These are phyloP conservation scores for Passalora sequoiae DNA, from an alignment of 2,329 filamentous ascomycete species.

Conservation along the genomic window DNA sequence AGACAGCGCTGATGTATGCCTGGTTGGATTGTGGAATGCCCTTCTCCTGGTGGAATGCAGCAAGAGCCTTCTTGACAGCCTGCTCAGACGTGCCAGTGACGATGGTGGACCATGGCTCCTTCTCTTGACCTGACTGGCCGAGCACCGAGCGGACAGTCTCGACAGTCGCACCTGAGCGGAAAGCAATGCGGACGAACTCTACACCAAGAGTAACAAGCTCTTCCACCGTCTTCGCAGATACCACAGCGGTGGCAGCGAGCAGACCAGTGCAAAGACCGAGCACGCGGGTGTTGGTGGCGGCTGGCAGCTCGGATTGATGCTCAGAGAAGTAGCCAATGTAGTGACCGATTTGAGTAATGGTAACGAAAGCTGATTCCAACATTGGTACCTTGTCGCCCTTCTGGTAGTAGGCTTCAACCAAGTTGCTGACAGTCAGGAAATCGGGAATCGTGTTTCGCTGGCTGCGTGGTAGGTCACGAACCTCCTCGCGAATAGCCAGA, in stretches of 20 bases:
- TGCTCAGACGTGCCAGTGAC: conserved; percentile 53
- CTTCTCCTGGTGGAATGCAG: conserved; percentile 54
- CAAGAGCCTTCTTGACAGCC: conserved; percentile 48
- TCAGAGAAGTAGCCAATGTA: conserved; percentile 59
- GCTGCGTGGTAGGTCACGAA: conserved; percentile 52
- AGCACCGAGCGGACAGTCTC: conserved; percentile 42
- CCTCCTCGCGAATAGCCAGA: conserved; percentile 56
- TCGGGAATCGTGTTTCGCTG: conserved; percentile 57
- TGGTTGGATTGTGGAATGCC: conserved; percentile 48
- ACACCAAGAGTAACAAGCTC: conserved; percentile 59
- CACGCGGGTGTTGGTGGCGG: conserved; percentile 48
- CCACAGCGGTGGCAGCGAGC: conserved; percentile 63
- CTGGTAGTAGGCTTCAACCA: conserved; percentile 60
- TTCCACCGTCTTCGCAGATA: conserved; percentile 57
- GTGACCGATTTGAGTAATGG: conserved; percentile 61
- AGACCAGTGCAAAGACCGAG: conserved; percentile 65
- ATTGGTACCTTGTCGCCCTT: conserved; percentile 55
- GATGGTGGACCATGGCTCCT: conserved; percentile 63
- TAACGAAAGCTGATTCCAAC: conserved; percentile 60
- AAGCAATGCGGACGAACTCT: conserved; percentile 61
- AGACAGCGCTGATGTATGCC: conserved; percentile 57
- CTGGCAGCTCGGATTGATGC: conserved; percentile 51
- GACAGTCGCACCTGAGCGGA: conserved; percentile 53
- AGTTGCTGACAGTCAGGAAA: conserved; percentile 58
- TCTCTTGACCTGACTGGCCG: conserved; percentile 51